Evolutionary conservation across 1,139 yeast species (phyloP).

Genomic region (Hansenula sp.): DNA sequence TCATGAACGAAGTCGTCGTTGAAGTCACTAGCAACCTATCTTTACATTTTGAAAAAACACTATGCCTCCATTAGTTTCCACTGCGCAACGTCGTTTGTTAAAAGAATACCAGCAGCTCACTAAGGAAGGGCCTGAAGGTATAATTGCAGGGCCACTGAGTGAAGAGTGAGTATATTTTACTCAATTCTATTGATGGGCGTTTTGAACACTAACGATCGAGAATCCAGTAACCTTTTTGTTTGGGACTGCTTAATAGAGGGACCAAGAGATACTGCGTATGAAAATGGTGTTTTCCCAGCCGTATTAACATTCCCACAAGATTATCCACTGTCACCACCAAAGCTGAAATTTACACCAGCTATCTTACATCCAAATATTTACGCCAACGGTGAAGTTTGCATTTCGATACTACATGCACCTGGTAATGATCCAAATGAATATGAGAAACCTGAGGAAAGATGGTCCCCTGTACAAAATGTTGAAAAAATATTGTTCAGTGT

Average conservation of each 20-base stretch:
- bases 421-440: conserved; percentile 97
- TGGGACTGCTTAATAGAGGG: conserved; percentile 96
- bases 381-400: conserved; percentile 93
- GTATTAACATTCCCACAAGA: conserved; percentile 78
- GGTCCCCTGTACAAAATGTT: conserved; percentile 97
- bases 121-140: conserved; percentile 91
- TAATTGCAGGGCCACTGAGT: conserved; percentile 83
- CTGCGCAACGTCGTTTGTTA: conserved; percentile 82
- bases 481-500: conserved; percentile 92
- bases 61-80: conserved; percentile 40
- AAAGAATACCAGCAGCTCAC: conserved; percentile 86
- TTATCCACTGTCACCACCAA: conserved; percentile 91
- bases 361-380: conserved; percentile 91
- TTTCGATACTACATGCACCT: conserved; percentile 90
- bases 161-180: conserved; percentile 44
- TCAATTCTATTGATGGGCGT: not conserved
- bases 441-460: conserved; percentile 91
- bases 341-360: conserved; percentile 77
- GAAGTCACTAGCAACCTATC: too few species aligned
- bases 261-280: conserved; percentile 91
- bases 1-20: too few species aligned
- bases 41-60: too few species aligned
- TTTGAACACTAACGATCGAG: not conserved
- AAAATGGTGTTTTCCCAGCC: conserved; percentile 91
- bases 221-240: conserved; percentile 51